A percentile compares a stretch with the other conserved stretches of the same genome.
These are phyloP conservation scores for Macrolepiota fuliginosa DNA, from an alignment of 768 basidiomycete genomes.

Conservation along the genomic window DNA sequence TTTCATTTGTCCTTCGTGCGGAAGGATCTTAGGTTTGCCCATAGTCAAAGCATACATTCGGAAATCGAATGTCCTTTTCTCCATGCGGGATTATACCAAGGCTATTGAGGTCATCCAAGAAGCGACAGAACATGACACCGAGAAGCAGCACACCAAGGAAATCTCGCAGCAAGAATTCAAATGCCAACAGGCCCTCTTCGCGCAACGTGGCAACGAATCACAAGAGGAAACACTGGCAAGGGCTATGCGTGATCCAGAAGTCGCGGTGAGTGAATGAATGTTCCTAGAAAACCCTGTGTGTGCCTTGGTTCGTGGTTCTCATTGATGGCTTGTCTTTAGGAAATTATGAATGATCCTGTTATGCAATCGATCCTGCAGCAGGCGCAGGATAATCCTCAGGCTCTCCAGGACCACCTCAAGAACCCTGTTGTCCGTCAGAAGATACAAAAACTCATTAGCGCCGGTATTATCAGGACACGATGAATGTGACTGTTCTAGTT, in stretches of 20 bases:
- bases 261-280: slow-evolving; percentile 65
- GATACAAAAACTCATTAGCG: slow-evolving; percentile 87
- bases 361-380: slow-evolving; percentile 96
- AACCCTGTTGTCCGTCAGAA: slow-evolving; percentile 78
- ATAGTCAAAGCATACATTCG: slow-evolving; percentile 94
- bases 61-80: slow-evolving; percentile 79
- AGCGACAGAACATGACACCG: slow-evolving; percentile 76
- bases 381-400: slow-evolving; percentile 84
- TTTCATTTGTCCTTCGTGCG: neutral
- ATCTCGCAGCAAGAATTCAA: slow-evolving; percentile 81
- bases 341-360: slow-evolving; percentile 85
- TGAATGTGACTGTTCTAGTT: neutral
- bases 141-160: slow-evolving; percentile 79
- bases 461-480: slow-evolving; percentile 91
- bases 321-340: slow-evolving; percentile 33
- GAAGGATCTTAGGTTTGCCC: neutral
- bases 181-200: slow-evolving; percentile 74
- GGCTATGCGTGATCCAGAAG: slow-evolving; percentile 97
- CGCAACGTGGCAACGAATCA: slow-evolving; percentile 77
- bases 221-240: slow-evolving; percentile 92
- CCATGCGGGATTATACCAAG: slow-evolving; percentile 90
- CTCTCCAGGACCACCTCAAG: slow-evolving; percentile 96
- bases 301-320: neutral
- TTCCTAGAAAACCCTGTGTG: neutral
- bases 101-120: slow-evolving; percentile 82